phyloP scores from a whole-genome alignment of 345 rosid species.

The Brassica napus region Da-Ae NC_063448.1:4570501-4571000 shows the following conservation, averaged over 20 bases:
- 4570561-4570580: too few species aligned
- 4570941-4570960: too few species aligned
- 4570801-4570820: neutral
- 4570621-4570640: neutral
- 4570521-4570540: neutral
- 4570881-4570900: too few species aligned
- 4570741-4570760: neutral
- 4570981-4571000: too few species aligned
- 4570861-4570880: neutral
- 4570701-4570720: constrained; percentile 1
- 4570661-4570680: neutral
- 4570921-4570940: too few species aligned
- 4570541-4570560: neutral
- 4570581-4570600: neutral
- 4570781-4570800: neutral
- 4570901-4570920: too few species aligned
- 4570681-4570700: neutral
- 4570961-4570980: too few species aligned
- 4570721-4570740: neutral
- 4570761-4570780: neutral
- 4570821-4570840: neutral
- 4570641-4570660: neutral
- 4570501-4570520: neutral
- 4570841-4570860: neutral
- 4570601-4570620: neutral